Evolutionary conservation across 1,284 basidiomycete species (phyloP), one percentile per base, ranked within the genome.

Genomic region (Trametes pubescens): DNA sequence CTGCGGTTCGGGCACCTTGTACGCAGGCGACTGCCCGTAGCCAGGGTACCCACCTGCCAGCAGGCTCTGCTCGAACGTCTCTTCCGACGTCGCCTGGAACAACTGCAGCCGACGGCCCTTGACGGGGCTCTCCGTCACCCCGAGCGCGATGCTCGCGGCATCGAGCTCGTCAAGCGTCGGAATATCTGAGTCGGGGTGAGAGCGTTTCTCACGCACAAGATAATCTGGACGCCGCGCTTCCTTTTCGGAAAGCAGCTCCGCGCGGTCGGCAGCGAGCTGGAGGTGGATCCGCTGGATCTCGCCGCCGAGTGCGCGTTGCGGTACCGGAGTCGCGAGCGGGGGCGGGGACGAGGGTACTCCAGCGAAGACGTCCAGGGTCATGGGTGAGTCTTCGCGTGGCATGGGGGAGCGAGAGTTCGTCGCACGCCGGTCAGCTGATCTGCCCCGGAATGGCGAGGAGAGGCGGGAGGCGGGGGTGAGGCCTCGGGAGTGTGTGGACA

Each of bases 81-180:
- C 91, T 59, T 91, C 90, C 9, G 88, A 90, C 0, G 91, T 92
- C 76, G 90, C 88, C 74, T 91, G 90, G 74, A 93, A 92, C 37
- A 93, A 74, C 68, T 86, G 87, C 43, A 92, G 76, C 58, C 90
- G 80, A 57, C 91, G 79, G 0, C 91, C 91, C 75, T 88, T 91
- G 56, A 80, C 74, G 0, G 91, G 90, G 69, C 85, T 91, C 65
- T 88, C 85, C 66, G 81, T 82, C 40, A 92, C 85, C 14, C 88
- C 89, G 29, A 91, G 76, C 26, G 78, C 76, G 2, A 79, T 72
- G 52, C 69, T 62, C 2, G 67, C 70, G 11, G 60, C 44, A 32
- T 70, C 69, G 59, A 65, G 63, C 38, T 66, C 66, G 44, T 61
- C 77, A 71, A 63, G 75, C 59, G 47, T 65, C 0, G 67, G 48